Base-by-base conservation (phyloP, 2,329 filamentous ascomycete species). In the Colletotrichum phormii region DNA sequence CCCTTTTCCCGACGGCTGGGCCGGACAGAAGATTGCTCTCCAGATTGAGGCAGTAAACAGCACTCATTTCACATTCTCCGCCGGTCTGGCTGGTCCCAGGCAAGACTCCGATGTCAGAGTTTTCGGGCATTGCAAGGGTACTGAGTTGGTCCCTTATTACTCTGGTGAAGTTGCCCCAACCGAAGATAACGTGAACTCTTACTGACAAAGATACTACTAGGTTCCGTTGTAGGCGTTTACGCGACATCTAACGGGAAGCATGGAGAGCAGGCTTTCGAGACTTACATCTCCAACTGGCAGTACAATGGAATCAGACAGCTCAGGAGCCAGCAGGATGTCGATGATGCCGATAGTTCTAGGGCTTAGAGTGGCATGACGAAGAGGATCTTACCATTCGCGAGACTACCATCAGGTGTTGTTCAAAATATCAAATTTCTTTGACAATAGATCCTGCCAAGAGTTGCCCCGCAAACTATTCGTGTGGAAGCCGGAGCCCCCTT, bases 111-210 rank as follows among this genome's bases (percentile, higher is more conserved):
- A 71, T 7, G 24, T 71, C n/a, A 42, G 12, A n/a, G 62, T 71
- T 1, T 74, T 75, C 11, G 75, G 75, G 0, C 12, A 75, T 37
- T 76, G 67, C 13, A 67, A 71, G 26, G 74, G 73, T 0, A 67
- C 70, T 1, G 71, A 75, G 2, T 15, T 76, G 37, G 67, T 76
- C 3, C 75, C 74, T 0, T 76, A 76, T 35, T 76, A 74, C 57
- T 76, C 74, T 35, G 74, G 75, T 74, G 53, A 4, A 64, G 1
- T 22, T 29, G 24, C 4, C 11, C 5, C 42, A 55, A 5, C 72
- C 64, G 66, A 82, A 81, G 51, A 35, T 7, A 15, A 5, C 15
- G 3, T 1, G 24, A 11, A 0, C 4, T 4, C 4, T 5, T 15
- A 4, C n/a, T 18, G 1, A 15, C 57, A 62, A 58, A 55, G 51